Base-by-base conservation (phyloP, 768 basidiomycete species). In the Leccinum broughii region DNA sequence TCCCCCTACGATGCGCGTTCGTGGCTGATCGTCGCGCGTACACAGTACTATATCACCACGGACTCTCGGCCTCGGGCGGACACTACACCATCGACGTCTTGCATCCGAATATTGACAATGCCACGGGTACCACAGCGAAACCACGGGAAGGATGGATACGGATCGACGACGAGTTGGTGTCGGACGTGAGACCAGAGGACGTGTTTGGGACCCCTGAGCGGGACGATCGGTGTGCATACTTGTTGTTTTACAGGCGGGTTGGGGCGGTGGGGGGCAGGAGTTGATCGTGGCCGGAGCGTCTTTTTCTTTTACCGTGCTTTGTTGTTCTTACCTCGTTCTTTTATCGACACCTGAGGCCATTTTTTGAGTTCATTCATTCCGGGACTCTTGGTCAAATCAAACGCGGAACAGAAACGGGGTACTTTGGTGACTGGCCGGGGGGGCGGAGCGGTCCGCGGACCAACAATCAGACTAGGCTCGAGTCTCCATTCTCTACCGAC, bases 1-100 rank as follows among this genome's bases (percentile, higher is more conserved):
- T 2, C 6, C 3, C n/a, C 20, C 1, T 1, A 4, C 10, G 3
- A 49, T 10, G 11, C 3, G n/a, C 10, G 1, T 8, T 1, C 13
- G 15, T 11, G 7, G 28, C 49, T 50, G 54, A 39, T 10, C 41
- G 13, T 6, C 41, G n/a, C 11, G 11, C 15, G 2, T 8, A 10
- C 22, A 0, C 64, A 92, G 96, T 87, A 9, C 76, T 98, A 11
- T 98, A 98, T 73, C 96, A 99, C 72, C 95, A 99, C 65, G 96
- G 96, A 2, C 78, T 81, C 30, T 91, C 92, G 7, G 93, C 96
- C 0, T 88, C 88, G 1, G 94, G 95, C 3, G 96, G 96, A 1
- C 96, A 98, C 74, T 98, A 98, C 77, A 98, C 95, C 3, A 84
- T 96, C 51, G 90, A 94, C 67, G 90, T 95, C 10, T 77, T 95